A percentile compares a stretch with the other conserved stretches of the same genome.
phyloP scores from a whole-genome alignment of 495 filamentous ascomycete species.

The Rostrohypoxylon terebratum region DNA sequence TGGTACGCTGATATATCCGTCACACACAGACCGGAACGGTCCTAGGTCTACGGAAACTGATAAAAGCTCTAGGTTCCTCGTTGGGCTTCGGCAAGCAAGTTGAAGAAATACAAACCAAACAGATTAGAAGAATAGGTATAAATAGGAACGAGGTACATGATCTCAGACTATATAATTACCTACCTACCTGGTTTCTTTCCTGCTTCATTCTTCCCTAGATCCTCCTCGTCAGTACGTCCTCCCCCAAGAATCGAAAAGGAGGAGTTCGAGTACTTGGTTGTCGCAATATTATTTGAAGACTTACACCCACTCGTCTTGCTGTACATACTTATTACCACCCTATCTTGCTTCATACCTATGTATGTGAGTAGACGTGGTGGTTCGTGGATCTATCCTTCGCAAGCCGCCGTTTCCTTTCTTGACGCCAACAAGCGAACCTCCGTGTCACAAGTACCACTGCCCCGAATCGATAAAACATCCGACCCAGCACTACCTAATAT shows the following conservation, averaged over 20 bases:
- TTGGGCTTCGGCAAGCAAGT: slow-evolving; percentile 1
- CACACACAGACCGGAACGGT: background rate
- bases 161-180: background rate
- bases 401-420: background rate
- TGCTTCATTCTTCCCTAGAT: background rate
- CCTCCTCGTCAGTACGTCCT: background rate
- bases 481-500: background rate
- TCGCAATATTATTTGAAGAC: background rate
- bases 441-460: slow-evolving; percentile 11
- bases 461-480: background rate
- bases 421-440: slow-evolving; percentile 1
- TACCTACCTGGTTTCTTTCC: background rate
- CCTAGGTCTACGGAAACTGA: background rate
- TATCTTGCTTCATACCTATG: background rate
- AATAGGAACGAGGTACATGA: background rate
- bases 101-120: background rate
- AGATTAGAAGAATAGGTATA: background rate
- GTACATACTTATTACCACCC: background rate
- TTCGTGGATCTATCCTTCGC: background rate
- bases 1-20: background rate
- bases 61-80: background rate
- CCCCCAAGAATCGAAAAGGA: background rate
- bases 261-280: background rate
- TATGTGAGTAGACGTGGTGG: background rate
- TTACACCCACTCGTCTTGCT: background rate